These are phyloP conservation scores for Penicillium taxi DNA, from an alignment of 495 filamentous ascomycete species.

Conservation along the genomic window DNA sequence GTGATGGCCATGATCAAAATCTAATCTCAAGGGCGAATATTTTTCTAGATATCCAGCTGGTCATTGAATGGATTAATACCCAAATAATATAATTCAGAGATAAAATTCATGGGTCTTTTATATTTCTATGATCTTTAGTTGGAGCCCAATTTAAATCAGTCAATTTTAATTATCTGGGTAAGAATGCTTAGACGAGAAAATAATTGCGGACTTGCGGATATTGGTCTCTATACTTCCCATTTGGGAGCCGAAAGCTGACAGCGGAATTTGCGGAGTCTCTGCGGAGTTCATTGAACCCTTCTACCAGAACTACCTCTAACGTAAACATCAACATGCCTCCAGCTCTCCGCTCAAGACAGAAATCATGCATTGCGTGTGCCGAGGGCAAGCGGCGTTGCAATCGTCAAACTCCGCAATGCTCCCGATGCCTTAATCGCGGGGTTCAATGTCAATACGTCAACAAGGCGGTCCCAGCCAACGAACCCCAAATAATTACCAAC, in stretches of 20 bases:
- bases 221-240: neutral
- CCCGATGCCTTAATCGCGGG: constrained; percentile 9
- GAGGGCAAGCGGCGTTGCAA: constrained; percentile 15
- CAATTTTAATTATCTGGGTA: too few relatives aligned
- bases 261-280: constrained; percentile 5
- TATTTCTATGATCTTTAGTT: too few relatives aligned
- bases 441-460: constrained; percentile 8
- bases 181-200: neutral
- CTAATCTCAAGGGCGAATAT: too few relatives aligned
- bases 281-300: neutral
- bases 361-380: constrained; percentile 12
- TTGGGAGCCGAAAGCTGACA: neutral
- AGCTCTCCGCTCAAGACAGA: constrained; percentile 10
- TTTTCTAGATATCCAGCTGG: too few relatives aligned
- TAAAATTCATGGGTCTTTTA: too few relatives aligned
- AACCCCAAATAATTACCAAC: too few relatives aligned
- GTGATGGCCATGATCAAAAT: constrained; percentile 4
- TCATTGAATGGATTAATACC: too few relatives aligned
- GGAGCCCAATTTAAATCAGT: too few relatives aligned
- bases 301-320: neutral
- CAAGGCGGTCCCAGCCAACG: too few relatives aligned
- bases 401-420: constrained; percentile 17
- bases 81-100: too few relatives aligned
- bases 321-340: constrained; percentile 4
- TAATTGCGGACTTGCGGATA: neutral